phyloP scores from a whole-genome alignment of 169 alveolate genomes.

The Plasmodium berghei region DNA sequence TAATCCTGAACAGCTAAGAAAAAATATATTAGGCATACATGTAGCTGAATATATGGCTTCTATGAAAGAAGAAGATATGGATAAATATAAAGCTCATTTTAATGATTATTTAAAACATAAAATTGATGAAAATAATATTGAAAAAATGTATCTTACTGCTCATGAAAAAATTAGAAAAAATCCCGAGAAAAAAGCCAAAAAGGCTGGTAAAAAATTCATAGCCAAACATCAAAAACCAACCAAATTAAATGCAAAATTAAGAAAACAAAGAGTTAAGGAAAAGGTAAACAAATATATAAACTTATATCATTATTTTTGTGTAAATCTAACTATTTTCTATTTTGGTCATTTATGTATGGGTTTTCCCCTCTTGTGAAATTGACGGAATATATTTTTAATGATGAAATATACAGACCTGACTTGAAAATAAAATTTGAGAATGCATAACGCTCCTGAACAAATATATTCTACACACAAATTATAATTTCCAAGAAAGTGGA shows the following conservation, averaged over 20 bases:
- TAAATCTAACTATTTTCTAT: not conserved
- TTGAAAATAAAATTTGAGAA: constrained; percentile 73
- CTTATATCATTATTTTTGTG: not conserved
- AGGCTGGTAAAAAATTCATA: constrained; percentile 89
- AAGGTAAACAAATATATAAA: constrained; percentile 85
- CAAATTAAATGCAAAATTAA: constrained; percentile 92
- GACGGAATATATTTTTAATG: constrained; percentile 40
- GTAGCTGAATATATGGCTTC: constrained; percentile 97
- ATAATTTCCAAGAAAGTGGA: not conserved
- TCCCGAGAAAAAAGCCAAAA: constrained; percentile 92
- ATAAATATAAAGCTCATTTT: constrained; percentile 96
- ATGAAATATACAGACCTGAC: constrained; percentile 76
- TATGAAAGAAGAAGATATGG: constrained; percentile 97
- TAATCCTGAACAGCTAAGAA: constrained; percentile 98
- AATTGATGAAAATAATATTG: constrained; percentile 95
- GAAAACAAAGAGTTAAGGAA: constrained; percentile 93
- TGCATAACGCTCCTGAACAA: constrained; percentile 42
- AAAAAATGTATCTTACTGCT: constrained; percentile 97
- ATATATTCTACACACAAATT: not conserved
- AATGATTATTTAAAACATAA: constrained; percentile 94
- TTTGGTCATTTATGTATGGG: not conserved
- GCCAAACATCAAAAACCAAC: constrained; percentile 92
- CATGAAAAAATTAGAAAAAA: constrained; percentile 97
- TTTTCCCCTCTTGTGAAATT: not conserved
- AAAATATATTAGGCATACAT: constrained; percentile 98